A percentile compares a stretch with the other conserved stretches of the same genome.
Evolutionary conservation across 1,284 basidiomycete species (phyloP).

Genomic region (Ceratobasidium papillatum): DNA sequence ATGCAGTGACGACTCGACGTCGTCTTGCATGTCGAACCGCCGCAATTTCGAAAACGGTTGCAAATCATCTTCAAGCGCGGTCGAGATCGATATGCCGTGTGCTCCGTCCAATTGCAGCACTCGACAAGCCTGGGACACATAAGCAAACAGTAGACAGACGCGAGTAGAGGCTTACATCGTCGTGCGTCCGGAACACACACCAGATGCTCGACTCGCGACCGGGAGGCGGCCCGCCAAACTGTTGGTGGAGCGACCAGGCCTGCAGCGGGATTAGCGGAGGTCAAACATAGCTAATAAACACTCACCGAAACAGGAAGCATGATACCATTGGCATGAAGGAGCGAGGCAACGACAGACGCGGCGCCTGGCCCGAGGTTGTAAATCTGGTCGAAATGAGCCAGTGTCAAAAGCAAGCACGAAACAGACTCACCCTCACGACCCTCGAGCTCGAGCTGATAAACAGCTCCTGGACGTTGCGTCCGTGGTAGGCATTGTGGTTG

Average conservation of each 20-base stretch:
- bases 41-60: conserved; percentile 64
- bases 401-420: conserved; percentile 28
- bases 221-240: conserved; percentile 46
- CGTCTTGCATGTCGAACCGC: conserved; percentile 56
- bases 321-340: conserved; percentile 45
- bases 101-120: conserved; percentile 61
- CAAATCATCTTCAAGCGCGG: conserved; percentile 68
- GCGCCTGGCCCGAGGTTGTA: conserved; percentile 55
- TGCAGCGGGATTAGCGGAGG: conserved; percentile 46
- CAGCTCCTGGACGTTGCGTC: conserved; percentile 52
- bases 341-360: conserved; percentile 54
- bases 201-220: conserved; percentile 55
- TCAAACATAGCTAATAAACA: background rate
- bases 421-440: conserved; percentile 57
- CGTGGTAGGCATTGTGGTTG: conserved; percentile 1
- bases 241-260: conserved; percentile 59
- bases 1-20: conserved; percentile 51
- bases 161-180: conserved; percentile 60
- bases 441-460: conserved; percentile 62
- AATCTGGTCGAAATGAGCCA: conserved; percentile 44
- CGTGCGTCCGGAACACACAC: conserved; percentile 66
- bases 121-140: conserved; percentile 59
- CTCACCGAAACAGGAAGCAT: conserved; percentile 50
- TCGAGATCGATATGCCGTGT: conserved; percentile 57
- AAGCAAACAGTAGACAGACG: conserved; percentile 31